Evolutionary conservation across 192 early-diverging fungal species (phyloP), one percentile per base, ranked within the genome.

Genomic region (Bifiguratus adelaidae): DNA sequence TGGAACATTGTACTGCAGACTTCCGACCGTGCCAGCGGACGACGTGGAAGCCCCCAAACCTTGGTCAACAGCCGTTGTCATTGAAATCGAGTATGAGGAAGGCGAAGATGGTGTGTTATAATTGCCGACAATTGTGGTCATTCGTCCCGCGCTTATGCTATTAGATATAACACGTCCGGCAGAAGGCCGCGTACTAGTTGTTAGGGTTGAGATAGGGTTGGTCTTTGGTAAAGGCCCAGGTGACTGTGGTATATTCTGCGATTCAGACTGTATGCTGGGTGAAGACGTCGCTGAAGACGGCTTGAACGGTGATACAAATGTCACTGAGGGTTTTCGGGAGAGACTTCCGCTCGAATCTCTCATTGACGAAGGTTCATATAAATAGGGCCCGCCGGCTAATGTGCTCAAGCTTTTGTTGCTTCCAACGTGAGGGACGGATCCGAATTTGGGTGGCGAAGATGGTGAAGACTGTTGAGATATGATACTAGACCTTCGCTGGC

Each of bases 281-380:
- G 68, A 67, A 38, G 54, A 59, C 0, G 65, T 51, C 25, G 65
- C 36, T 25, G 64, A 70, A 3, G 68, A 63, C 41, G 68, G 65
- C 16, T 67, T 67, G 60, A 70, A 70, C 19, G 68, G 68, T 20
- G 68, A 48, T 13, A 48, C 51, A 44, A 70, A 36, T n/a, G 53
- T 54, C 22, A 67, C 42, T 16, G 30, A 34, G 20, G 65, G 63
- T 32, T 63, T 50, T 5, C 65, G 55, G 4, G 45, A 24, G 13
- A 40, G 7, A 40, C 7, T 40, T 15, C 7, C 22, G 7, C 18
- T 7, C 7, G 37, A 7, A 15, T 15, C 7, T 6, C 37, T 15
- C 7, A 15, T 40, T 11, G 0, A 5, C 7, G 37, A 1, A 21
- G 37, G 6, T 8, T 5, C 13, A 21, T 6, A 5, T 1, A 21